A percentile compares a stretch with the other conserved stretches of the same genome.
Conservation (phyloP, 2,329 filamentous ascomycete genomes). For the Sarocladiaceae sp. region DNA sequence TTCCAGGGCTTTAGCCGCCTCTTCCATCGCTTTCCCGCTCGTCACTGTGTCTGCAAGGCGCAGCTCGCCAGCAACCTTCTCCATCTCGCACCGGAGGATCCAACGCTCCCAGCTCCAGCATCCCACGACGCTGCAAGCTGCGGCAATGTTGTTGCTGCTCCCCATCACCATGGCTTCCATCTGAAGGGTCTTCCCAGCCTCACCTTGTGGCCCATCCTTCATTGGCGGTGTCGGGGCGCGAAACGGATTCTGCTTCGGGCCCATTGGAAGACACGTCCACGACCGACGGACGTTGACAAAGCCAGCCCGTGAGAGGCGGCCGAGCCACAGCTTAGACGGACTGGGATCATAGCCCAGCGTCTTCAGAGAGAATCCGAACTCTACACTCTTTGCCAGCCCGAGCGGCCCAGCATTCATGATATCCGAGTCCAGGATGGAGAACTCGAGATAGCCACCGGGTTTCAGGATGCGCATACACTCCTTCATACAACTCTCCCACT, state of each 20-base stretch:
- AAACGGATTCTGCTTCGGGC: conserved; percentile 32
- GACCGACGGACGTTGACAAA: conserved; percentile 77
- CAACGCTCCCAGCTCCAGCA: conserved; percentile 95
- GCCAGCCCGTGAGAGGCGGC: conserved; percentile 65
- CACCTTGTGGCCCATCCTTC: conserved; percentile 31
- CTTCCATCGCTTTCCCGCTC: conserved; percentile 42
- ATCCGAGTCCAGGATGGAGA: conserved; percentile 81
- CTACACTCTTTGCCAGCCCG: conserved; percentile 76
- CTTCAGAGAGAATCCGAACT: conserved; percentile 86
- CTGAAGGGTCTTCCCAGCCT: conserved; percentile 39
- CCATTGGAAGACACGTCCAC: conserved; percentile 87
- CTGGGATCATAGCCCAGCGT: conserved; percentile 83
- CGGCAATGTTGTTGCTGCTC: conserved; percentile 64
- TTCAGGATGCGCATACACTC: conserved; percentile 91
- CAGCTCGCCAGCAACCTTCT: conserved; percentile 66
- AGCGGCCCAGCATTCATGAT: conserved; percentile 77
- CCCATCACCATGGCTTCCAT: conserved; percentile 59
- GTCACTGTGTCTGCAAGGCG: conserved; percentile 47
- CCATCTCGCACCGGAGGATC: conserved; percentile 81
- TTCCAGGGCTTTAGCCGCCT: conserved; percentile 54
- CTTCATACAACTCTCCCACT: conserved; percentile 77
- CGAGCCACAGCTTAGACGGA: conserved; percentile 75
- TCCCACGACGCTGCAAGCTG: conserved; percentile 74
- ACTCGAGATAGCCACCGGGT: conserved; percentile 89
- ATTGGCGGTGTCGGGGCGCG: conserved; percentile 21